Evolutionary conservation across 2,329 filamentous ascomycete genomes (phyloP), one percentile per base, ranked within the genome.

Genomic region (Ascochyta clinopodiicola): DNA sequence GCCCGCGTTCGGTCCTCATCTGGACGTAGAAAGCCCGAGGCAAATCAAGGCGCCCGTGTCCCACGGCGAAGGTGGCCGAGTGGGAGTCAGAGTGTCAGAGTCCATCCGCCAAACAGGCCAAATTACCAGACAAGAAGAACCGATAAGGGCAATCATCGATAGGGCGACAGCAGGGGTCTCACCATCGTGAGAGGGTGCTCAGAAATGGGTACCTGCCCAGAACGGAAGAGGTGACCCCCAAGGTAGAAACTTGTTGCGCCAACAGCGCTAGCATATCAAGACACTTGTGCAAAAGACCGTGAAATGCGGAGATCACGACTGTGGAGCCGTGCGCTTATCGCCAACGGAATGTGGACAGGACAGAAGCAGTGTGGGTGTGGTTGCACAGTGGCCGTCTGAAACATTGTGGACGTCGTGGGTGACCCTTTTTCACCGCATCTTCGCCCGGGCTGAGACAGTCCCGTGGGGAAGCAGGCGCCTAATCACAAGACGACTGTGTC

Each of bases 311-410:
- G 58, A 61, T 56, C 43, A 51, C 31, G 47, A 36, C 43, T 52
- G 55, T 44, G 48, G 47, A 51, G 52, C 43, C 32, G 50, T 36
- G 25, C 50, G 56, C 64, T 68, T 67, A 66, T 67, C 62, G 60
- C 56, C 42, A 42, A 46, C 35, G 46, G 51, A 59, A 59, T 60
- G 60, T 46, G 57, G 40, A 9, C 54, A 51, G 54, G 38, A 51
- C 54, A 57, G 56, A 51, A 46, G 44, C 51, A 59, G 59, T 51
- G 54, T 48, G 54, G 48, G 54, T 57, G 48, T 51, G 54, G 54
- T 57, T 21, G 44, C 48, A 56, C 53, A 39, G 48, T 48, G 39
- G 44, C 10, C 35, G 27, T 48, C 48, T 57, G 48, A 57, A 52
- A 57, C 48, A 44, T 34, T 56, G 48, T 50, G 55, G 60, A 38